Percentiles rank a stretch among this genome's conserved stretches.
phyloP scores from a whole-genome alignment of 495 filamentous ascomycete species.

The Tetracladium marchalianum region DNA sequence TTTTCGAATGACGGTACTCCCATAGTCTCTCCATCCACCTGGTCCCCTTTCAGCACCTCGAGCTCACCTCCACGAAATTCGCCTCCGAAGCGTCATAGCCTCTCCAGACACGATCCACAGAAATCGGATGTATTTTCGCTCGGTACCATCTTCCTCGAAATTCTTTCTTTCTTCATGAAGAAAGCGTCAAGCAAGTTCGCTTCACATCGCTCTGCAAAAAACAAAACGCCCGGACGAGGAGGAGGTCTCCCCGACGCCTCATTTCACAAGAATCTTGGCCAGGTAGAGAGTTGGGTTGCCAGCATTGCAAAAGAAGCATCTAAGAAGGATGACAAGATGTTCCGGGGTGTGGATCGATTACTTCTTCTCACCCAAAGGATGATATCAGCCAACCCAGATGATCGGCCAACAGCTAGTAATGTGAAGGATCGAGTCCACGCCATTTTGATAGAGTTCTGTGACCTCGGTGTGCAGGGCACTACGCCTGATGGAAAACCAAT shows the following conservation, averaged over 20 bases:
- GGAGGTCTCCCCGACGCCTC: conserved; percentile 66
- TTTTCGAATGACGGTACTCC: neutral
- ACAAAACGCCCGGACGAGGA: conserved; percentile 53
- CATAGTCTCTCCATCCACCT: neutral
- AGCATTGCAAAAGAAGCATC: conserved; percentile 54
- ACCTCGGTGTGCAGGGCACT: conserved; percentile 1
- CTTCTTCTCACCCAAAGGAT: conserved; percentile 35
- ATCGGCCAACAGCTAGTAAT: conserved; percentile 33
- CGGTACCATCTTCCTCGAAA: conserved; percentile 58
- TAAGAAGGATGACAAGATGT: conserved; percentile 50
- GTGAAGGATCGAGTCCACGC: conserved; percentile 33
- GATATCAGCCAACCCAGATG: conserved; percentile 31
- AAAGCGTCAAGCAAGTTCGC: conserved; percentile 60
- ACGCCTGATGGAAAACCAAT: neutral
- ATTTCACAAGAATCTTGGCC: conserved; percentile 72
- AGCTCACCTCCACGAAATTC: conserved; percentile 1
- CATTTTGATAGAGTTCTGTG: conserved; percentile 34
- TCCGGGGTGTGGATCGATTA: conserved; percentile 36
- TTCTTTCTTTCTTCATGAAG: conserved; percentile 64
- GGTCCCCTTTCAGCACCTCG: neutral
- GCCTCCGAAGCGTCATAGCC: conserved; percentile 14
- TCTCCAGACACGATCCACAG: conserved; percentile 31
- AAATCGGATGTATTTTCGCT: conserved; percentile 70
- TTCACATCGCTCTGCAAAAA: conserved; percentile 61
- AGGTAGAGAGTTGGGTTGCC: conserved; percentile 71